Base-by-base conservation (phyloP, 2,329 filamentous ascomycete genomes). In the Cladosporium colombiae region DNA sequence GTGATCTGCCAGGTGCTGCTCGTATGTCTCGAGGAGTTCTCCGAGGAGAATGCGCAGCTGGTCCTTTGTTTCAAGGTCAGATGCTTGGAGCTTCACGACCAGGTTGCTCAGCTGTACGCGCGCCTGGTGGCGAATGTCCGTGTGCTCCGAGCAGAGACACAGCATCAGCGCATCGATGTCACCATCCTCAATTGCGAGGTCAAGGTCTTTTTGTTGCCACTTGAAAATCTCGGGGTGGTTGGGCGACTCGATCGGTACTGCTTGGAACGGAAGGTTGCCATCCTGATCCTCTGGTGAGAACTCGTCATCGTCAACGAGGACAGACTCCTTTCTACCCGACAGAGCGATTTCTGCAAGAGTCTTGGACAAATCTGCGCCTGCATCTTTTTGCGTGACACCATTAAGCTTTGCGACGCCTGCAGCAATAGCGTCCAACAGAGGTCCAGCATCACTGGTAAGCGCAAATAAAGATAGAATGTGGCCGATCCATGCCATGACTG, bases 11-110 rank as follows among this genome's bases (percentile, higher is more conserved):
- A 83, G 84, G 68, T 23, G 73, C 68, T 58, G 76, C 85, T 0
- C 71, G 68, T 71, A 75, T 1, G 93, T 95, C 76, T 97, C 93
- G 16, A 88, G 83, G 7, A 96, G 77, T 77, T 97, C 93, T 65
- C 88, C 91, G 1, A 95, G 83, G 4, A 97, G 84, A 11, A 97
- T 83, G 81, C 91, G 93, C 5, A 93, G 80, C 67, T 93, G 89
- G 44, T 91, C 88, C 73, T 88, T 90, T 73, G 96, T 92, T 55
- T 88, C 85, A 71, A 93, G 89, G 0, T 86, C 84, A 0, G 91
- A 93, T 62, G 87, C 80, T 69, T 82, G 79, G 4, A 87, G 76
- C 58, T 80, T 83, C 16, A 77, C 74, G 77, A 84, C 82, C 57
- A 86, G 85, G 74, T 91, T 91, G 60, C 87, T 82, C 50, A 93